Evolutionary conservation across 1,139 yeast species (phyloP), one percentile per base, ranked within the genome.

Genomic region (Hansenula anomala): DNA sequence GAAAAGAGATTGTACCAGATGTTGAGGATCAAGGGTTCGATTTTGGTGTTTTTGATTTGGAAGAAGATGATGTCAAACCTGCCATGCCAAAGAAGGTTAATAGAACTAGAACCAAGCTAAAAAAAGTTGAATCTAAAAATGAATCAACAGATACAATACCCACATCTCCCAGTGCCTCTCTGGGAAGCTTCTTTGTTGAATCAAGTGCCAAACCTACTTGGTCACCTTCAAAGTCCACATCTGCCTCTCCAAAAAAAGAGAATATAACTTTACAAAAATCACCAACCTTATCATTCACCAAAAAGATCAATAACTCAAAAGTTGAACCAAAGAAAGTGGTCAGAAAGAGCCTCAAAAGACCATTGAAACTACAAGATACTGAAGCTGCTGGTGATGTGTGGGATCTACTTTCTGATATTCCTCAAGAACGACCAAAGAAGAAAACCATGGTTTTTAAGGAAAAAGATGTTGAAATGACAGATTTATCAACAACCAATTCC

Each of bases 141-240:
- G 16, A 23, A 3, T 12, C 8, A 31, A 15, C 6, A 12, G n/a
- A n/a, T n/a, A 3, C 33, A 10, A 13, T 14, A 6, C 23, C 19
- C 10, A 19, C 23, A 12, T 17, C 32, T 12, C 17, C 23, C 17
- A 12, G 17, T 8, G 11, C 37, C 2, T 10, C 14, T 4, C 14
- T 39, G 18, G 47, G 40, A 30, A 47, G 38, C 19, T 44, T 43
- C 33, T 52, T 43, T 26, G 36, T 52, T 9, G 56, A 52, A 20
- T 46, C 56, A 4, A 30, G 43, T 31, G 26, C 36, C 5, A 52
- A 52, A 23, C 56, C 56, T 1, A 15, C 31, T 8, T 51, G 54
- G 54, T 45, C 48, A 0, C 46, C 51, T 0, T 26, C 32, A 4
- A 34, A 35, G 36, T 45, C 52, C 2, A 46, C 44, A 4, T 18